Evolutionary conservation across 2,329 filamentous ascomycete genomes (phyloP).

Genomic region (Penicillium palitans): DNA sequence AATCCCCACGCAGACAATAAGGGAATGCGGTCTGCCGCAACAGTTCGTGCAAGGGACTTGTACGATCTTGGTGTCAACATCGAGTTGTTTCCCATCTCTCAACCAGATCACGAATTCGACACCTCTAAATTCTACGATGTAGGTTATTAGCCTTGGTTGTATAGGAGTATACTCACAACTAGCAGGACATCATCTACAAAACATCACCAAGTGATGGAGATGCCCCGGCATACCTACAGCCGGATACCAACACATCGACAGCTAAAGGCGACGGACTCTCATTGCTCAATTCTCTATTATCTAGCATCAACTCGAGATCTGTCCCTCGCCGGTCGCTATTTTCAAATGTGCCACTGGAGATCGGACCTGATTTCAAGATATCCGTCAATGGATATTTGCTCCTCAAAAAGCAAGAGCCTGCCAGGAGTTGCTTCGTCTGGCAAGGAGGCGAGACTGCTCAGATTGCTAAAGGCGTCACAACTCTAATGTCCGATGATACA

Average conservation of each 20-base stretch:
- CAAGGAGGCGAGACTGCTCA: conserved; percentile 81
- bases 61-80: conserved; percentile 92
- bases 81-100: conserved; percentile 86
- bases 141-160: conserved; percentile 29
- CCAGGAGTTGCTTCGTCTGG: conserved; percentile 83
- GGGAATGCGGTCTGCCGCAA: conserved; percentile 69
- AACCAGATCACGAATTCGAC: conserved; percentile 71
- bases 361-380: conserved; percentile 80
- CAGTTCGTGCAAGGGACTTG: conserved; percentile 86
- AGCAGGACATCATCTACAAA: conserved; percentile 85
- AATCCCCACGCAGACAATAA: conserved; percentile 76
- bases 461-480: conserved; percentile 73
- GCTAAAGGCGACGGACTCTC: conserved; percentile 74
- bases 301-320: conserved; percentile 87
- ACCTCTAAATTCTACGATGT: conserved; percentile 88
- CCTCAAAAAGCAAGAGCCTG: conserved; percentile 78
- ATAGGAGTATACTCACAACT: conserved; percentile 11
- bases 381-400: conserved; percentile 92
- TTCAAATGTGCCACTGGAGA: conserved; percentile 80
- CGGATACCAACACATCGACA: conserved; percentile 55
- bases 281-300: conserved; percentile 75
- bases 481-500: conserved; percentile 74
- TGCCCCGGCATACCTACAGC: conserved; percentile 57
- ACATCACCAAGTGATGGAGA: conserved; percentile 69
- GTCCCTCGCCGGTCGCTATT: conserved; percentile 83